phyloP scores from a whole-genome alignment of 2,329 filamentous ascomycete species.

The Salinomyces thailandicus region DNA sequence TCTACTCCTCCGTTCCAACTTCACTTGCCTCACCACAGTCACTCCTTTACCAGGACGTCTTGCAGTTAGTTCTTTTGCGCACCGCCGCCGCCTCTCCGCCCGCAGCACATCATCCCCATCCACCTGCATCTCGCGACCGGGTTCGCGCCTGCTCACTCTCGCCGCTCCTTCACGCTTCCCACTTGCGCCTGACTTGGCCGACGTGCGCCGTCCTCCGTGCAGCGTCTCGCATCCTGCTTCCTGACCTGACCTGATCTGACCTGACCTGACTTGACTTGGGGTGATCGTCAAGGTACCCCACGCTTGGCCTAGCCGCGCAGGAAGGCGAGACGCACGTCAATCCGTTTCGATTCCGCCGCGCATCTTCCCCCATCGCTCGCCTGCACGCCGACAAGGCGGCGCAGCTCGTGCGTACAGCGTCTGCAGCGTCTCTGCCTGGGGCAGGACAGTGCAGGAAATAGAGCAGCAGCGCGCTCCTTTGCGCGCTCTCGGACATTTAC shows the following conservation, averaged over 20 bases:
- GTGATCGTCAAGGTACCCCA: too few species aligned
- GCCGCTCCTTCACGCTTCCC: slow-evolving; percentile 2
- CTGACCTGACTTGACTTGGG: too few species aligned
- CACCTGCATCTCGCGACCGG: neutral
- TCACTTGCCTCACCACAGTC: slow-evolving; percentile 9
- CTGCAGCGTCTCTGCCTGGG: slow-evolving; percentile 1
- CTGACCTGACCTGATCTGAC: too few species aligned
- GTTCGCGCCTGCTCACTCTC: neutral
- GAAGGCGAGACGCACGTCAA: slow-evolving; percentile 1
- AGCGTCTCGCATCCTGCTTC: too few species aligned
- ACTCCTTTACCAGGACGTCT: slow-evolving; percentile 3
- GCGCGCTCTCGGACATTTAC: neutral
- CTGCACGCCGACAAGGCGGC: neutral
- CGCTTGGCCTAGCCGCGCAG: slow-evolving; percentile 2
- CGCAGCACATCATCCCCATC: neutral
- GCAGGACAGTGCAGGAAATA: too few species aligned
- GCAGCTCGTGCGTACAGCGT: slow-evolving; percentile 1
- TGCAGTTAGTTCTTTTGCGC: too few species aligned
- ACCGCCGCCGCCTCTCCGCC: too few species aligned
- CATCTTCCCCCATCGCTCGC: slow-evolving; percentile 1
- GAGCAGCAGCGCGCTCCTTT: slow-evolving; percentile 1
- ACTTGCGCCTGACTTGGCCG: neutral
- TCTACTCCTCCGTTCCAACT: too few species aligned
- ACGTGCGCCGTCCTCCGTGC: too few species aligned
- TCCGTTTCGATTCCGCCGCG: slow-evolving; percentile 1